Evolutionary conservation across 768 basidiomycete genomes (phyloP).

Genomic region (Nevesoporus exiguus): DNA sequence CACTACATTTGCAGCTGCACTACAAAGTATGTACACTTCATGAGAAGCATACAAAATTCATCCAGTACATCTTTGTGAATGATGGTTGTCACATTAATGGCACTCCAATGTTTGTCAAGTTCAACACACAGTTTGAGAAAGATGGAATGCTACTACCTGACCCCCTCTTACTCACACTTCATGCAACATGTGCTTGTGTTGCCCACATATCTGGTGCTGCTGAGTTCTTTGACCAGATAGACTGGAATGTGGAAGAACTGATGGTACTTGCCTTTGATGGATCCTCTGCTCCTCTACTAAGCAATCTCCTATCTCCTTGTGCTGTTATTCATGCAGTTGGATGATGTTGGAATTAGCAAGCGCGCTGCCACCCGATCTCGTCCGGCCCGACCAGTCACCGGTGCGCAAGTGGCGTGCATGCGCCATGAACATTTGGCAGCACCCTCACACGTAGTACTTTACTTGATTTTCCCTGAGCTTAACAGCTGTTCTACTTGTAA

Average conservation of each 20-base stretch:
- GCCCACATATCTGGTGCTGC: neutral
- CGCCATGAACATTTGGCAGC: too few species aligned
- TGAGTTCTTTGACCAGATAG: conserved; percentile 1
- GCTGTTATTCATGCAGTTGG: neutral
- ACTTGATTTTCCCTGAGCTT: too few species aligned
- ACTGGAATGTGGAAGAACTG: neutral
- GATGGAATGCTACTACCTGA: neutral
- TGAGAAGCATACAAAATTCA: too few species aligned
- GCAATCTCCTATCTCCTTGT: neutral
- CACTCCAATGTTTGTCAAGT: neutral
- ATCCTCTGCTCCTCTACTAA: neutral
- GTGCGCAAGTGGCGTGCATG: too few species aligned
- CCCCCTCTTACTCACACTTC: neutral
- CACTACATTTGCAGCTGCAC: neutral
- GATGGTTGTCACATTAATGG: neutral
- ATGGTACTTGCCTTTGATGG: neutral
- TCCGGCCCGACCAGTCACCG: too few species aligned
- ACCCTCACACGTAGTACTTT: too few species aligned
- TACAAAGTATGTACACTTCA: neutral
- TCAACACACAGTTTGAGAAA: neutral
- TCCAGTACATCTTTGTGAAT: too few species aligned
- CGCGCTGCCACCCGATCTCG: too few species aligned
- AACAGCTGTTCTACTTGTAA: too few species aligned
- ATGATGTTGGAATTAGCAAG: too few species aligned
- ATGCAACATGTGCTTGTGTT: neutral